Conservation (phyloP, 2,329 filamentous ascomycete species). For the Colletotrichum kahawae region DNA sequence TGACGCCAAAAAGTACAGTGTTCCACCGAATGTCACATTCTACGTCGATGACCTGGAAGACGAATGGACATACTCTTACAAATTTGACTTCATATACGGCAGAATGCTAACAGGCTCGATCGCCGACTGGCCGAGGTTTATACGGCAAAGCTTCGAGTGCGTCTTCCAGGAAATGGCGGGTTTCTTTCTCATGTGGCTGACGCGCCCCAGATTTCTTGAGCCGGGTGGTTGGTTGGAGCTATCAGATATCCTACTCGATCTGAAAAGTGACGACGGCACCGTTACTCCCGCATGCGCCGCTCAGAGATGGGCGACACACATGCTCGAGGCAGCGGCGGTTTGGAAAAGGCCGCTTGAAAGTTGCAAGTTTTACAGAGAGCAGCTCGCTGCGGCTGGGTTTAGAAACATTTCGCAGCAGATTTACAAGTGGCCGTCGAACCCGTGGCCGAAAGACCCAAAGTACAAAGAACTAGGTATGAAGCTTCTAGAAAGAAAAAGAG, state of each 20-base stretch:
- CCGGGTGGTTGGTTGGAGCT: conserved; percentile 51
- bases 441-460: conserved; percentile 56
- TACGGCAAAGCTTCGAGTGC: conserved; percentile 39
- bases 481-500: fast-evolving
- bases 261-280: conserved; percentile 47
- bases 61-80: conserved; percentile 41
- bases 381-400: conserved; percentile 58
- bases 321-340: conserved; percentile 34
- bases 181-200: background rate
- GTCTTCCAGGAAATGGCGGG: background rate
- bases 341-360: conserved; percentile 34
- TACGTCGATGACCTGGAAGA: conserved; percentile 48
- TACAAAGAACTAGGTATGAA: conserved; percentile 54
- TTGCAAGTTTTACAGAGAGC: conserved; percentile 33
- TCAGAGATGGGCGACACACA: conserved; percentile 35
- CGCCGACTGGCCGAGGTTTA: conserved; percentile 37
- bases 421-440: conserved; percentile 54
- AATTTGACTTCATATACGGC: conserved; percentile 47
- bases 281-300: conserved; percentile 27
- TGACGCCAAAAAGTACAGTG: conserved; percentile 16
- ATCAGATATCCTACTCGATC: conserved; percentile 44
- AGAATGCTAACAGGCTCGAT: conserved; percentile 44
- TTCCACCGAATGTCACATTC: conserved; percentile 55
- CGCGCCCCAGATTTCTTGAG: conserved; percentile 30
- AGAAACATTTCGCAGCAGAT: conserved; percentile 52